Percentiles rank a stretch among this genome's conserved stretches.
Evolutionary conservation across 345 rosid genomes (phyloP).

Genomic region (Ricinus communis): DNA sequence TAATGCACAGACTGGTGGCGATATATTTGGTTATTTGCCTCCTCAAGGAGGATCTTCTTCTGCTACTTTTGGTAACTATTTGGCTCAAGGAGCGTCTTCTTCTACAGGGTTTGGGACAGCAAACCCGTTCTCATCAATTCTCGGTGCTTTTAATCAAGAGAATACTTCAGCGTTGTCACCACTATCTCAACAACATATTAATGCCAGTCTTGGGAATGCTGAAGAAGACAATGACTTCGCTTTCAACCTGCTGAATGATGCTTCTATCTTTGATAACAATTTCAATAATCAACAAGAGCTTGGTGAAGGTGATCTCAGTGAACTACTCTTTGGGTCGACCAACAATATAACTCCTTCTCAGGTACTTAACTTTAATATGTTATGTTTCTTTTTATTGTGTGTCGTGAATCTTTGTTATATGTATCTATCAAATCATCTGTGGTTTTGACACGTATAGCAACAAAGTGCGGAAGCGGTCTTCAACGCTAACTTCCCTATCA

Average conservation of each 20-base stretch:
- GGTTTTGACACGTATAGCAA: conserved; percentile 11
- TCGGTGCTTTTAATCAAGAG: conserved; percentile 7
- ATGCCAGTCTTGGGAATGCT: conserved; percentile 2
- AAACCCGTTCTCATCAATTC: conserved; percentile 6
- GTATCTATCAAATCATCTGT: background rate
- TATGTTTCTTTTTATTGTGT: background rate
- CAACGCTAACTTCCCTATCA: conserved; percentile 3
- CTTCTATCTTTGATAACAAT: background rate
- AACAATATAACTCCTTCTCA: conserved; percentile 5
- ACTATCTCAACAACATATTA: conserved; percentile 5
- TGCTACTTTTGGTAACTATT: background rate
- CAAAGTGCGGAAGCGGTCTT: background rate
- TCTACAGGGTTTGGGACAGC: background rate
- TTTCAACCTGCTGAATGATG: background rate
- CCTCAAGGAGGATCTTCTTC: conserved; percentile 10
- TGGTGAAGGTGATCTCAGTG: background rate
- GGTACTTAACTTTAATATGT: conserved; percentile 1
- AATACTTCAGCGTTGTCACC: background rate
- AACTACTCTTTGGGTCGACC: background rate
- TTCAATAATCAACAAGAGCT: background rate
- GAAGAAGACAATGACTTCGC: background rate
- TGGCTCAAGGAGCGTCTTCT: conserved; percentile 6
- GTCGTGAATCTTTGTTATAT: background rate
- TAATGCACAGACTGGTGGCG: background rate
- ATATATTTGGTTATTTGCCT: background rate